Base-by-base conservation (phyloP, 2,329 filamentous ascomycete genomes). In the Nothophoma quercina region DNA sequence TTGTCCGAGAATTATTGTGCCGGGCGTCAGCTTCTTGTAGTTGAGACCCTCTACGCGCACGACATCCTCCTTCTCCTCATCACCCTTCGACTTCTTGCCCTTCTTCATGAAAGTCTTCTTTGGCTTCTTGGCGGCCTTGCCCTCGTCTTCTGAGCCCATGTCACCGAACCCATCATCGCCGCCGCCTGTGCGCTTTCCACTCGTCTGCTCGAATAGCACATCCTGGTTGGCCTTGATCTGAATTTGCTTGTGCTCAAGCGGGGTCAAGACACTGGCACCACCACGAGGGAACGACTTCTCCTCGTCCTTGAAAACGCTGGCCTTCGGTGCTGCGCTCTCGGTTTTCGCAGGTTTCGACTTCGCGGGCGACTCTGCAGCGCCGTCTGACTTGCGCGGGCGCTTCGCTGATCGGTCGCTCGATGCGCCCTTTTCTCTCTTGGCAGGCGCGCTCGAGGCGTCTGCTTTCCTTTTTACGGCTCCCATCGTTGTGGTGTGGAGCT, bases 221-320 rank as follows among this genome's bases (percentile, higher is more conserved):
- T 99, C 95, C 65, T 89, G 88, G 70, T 90, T 95, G 36, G 95
- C 95, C 75, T 98, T 89, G 52, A 96, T 88, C 67, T 95, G 89
- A 58, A 99, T 98, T 76, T 98, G 91, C 78, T 96, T 97, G 72
- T 96, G 90, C 74, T 99, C 95, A 43, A 99, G 80, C 16, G 95
- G 93, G 2, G 95, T 97, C 71, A 99, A 79, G 44, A 96, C 83
- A 70, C 91, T 96, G 45, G 87, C 93, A 34, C 95, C 96, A 49
- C 95, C 95, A 81, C 95, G 86, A 62, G 95, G 93, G 68, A 99
- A 99, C 35, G 93, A 82, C 26, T 88, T 87, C 71, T 97, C 95
- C 62, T 98, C 95, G 61, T 95, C 88, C 72, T 79, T 79, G 63
- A 86, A 71, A 15, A 85, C 74, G 18, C 80, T 81, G 25, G 51